phyloP scores from a whole-genome alignment of 1,139 yeast genomes.

The Yamadazyma membranifaciens region DNA sequence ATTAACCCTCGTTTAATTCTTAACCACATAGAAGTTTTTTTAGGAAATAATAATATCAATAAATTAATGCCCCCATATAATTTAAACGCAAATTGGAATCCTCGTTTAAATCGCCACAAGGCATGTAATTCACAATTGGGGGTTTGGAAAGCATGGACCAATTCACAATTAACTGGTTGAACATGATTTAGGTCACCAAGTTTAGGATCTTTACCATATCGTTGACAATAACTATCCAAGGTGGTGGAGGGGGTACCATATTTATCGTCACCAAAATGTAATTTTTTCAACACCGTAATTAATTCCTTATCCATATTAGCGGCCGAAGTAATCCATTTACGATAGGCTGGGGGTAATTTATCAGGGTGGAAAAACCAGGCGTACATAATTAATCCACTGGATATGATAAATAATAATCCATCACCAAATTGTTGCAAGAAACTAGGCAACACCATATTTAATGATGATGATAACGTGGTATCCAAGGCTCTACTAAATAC shows the following conservation, averaged over 20 bases:
- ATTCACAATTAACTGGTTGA: constrained; percentile 29
- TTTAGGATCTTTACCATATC: constrained; percentile 25
- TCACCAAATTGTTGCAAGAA: constrained; percentile 23
- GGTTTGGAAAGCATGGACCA: constrained; percentile 34
- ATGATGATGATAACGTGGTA: constrained; percentile 27
- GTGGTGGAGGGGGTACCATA: constrained; percentile 28
- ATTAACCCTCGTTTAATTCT: constrained; percentile 23
- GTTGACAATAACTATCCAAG: constrained; percentile 24
- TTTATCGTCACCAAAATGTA: constrained; percentile 22
- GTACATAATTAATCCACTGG: constrained; percentile 33
- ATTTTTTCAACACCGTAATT: constrained; percentile 20
- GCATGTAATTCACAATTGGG: constrained; percentile 39
- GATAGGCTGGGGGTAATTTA: constrained; percentile 34
- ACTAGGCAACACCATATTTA: constrained; percentile 20
- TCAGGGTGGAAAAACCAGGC: constrained; percentile 35
- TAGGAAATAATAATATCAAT: constrained; percentile 30
- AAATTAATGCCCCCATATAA: constrained; percentile 33
- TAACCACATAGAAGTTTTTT: constrained; percentile 17
- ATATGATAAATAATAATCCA: constrained; percentile 26
- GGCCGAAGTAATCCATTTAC: constrained; percentile 41
- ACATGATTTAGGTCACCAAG: constrained; percentile 20
- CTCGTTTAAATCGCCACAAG: constrained; percentile 35
- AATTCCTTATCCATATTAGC: constrained; percentile 39
- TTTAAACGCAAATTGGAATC: constrained; percentile 32
- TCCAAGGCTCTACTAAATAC: constrained; percentile 37